phyloP scores from a whole-genome alignment of 2,329 filamentous ascomycete genomes.

The Chrysoporthe puriensis region DNA sequence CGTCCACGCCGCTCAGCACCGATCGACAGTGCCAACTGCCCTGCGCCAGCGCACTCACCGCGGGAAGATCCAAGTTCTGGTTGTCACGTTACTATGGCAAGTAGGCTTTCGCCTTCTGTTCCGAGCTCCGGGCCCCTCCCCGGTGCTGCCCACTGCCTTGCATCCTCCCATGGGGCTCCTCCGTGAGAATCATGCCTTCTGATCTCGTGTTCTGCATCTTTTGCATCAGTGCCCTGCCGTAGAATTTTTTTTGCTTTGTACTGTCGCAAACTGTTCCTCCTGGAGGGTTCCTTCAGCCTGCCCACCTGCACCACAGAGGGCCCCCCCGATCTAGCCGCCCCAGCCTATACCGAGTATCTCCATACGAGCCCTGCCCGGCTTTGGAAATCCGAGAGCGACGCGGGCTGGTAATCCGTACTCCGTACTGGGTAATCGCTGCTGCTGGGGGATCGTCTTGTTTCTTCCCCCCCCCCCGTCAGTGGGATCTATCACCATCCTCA shows the following conservation, averaged over 20 bases:
- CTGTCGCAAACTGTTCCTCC: neutral
- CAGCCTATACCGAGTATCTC: neutral
- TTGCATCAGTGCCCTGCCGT: constrained; percentile 16
- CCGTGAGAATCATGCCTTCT: constrained; percentile 21
- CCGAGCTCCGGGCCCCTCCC: constrained; percentile 2
- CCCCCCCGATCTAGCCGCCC: neutral
- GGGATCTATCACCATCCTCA: constrained; percentile 6
- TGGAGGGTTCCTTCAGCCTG: neutral
- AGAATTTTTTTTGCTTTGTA: constrained; percentile 16
- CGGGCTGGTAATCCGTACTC: neutral
- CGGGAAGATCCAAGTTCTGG: neutral
- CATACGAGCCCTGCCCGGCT: neutral
- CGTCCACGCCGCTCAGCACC: neutral
- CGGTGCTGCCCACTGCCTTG: neutral
- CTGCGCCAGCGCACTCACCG: neutral
- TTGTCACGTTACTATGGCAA: too few relatives aligned
- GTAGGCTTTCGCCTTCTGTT: neutral
- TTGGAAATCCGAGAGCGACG: constrained; percentile 1
- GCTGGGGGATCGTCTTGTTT: neutral
- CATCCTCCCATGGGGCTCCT: neutral
- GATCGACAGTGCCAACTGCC: neutral
- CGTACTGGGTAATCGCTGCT: constrained; percentile 1
- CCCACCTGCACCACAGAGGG: neutral
- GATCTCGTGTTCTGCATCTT: constrained; percentile 24
- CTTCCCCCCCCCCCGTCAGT: neutral